phyloP scores from a whole-genome alignment of 768 basidiomycete genomes.

The Lactifluus pinguis region DNA sequence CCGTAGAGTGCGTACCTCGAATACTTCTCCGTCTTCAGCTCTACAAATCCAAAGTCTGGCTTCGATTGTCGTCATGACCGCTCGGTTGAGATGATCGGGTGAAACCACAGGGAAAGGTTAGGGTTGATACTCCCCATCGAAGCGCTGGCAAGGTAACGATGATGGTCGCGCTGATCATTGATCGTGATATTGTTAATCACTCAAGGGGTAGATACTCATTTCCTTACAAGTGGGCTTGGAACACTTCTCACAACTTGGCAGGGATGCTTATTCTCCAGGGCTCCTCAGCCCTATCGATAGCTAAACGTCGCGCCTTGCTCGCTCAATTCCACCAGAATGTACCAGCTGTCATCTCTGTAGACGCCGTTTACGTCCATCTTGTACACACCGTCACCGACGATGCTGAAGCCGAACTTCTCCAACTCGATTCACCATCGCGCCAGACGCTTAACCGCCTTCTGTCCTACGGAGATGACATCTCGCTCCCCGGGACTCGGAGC shows the following conservation, averaged over 20 bases:
- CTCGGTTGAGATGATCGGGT: background rate
- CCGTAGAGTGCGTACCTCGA: conserved; percentile 22
- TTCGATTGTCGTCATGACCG: background rate
- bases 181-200: background rate
- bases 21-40: conserved; percentile 33
- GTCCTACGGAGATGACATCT: conserved; percentile 74
- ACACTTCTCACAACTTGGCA: conserved; percentile 6
- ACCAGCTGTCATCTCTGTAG: conserved; percentile 54
- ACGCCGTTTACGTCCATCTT: conserved; percentile 82
- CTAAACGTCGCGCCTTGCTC: conserved; percentile 63
- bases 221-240: background rate
- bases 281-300: conserved; percentile 61
- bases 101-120: background rate
- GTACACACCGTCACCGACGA: conserved; percentile 49
- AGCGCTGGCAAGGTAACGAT: background rate
- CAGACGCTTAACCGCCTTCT: conserved; percentile 61
- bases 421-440: conserved; percentile 36
- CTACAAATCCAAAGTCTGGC: conserved; percentile 29
- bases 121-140: background rate
- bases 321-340: conserved; percentile 43
- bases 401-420: conserved; percentile 39
- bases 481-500: conserved; percentile 35
- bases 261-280: conserved; percentile 74
- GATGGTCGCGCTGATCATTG: background rate
- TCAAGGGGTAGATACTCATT: background rate